Evolutionary conservation across 2,329 filamentous ascomycete genomes (phyloP).

Genomic region (Trichoderma breve): DNA sequence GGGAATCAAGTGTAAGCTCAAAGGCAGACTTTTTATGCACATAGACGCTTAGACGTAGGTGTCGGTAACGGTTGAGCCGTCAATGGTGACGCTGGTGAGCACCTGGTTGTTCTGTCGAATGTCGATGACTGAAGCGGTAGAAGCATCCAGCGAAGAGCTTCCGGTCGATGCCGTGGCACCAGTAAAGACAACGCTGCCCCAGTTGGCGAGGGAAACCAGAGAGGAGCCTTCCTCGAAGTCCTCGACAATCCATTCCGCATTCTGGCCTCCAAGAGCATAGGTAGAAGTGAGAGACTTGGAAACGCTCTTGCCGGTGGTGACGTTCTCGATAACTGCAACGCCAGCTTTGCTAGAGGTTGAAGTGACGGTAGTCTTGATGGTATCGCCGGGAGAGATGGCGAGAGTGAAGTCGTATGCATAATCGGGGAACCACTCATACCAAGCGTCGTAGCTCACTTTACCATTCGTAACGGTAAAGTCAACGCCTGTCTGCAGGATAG

Average conservation of each 20-base stretch:
- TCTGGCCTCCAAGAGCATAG: background rate
- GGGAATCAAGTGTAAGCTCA: background rate
- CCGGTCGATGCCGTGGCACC: background rate
- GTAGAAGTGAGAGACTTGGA: background rate
- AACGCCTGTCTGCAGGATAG: constrained; percentile 42
- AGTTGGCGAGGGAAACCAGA: constrained; percentile 4
- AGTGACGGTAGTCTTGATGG: constrained; percentile 1
- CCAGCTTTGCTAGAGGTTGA: background rate
- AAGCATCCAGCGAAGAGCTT: background rate
- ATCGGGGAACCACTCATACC: constrained; percentile 16
- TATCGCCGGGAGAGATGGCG: background rate
- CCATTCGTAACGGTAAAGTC: constrained; percentile 22
- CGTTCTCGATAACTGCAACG: constrained; percentile 5
- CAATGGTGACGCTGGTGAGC: background rate
- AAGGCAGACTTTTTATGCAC: background rate
- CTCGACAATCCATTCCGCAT: constrained; percentile 14
- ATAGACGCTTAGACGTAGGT: background rate
- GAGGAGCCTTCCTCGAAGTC: background rate
- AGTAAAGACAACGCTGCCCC: constrained; percentile 10
- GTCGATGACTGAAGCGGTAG: background rate
- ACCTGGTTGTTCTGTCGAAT: background rate
- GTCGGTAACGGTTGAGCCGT: constrained; percentile 7
- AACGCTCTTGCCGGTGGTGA: constrained; percentile 6
- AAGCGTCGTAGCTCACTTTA: constrained; percentile 1
- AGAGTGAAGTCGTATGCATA: background rate